Evolutionary conservation across 257 asterid genomes (phyloP).

Genomic region (Oldenlandia corymbosa): DNA sequence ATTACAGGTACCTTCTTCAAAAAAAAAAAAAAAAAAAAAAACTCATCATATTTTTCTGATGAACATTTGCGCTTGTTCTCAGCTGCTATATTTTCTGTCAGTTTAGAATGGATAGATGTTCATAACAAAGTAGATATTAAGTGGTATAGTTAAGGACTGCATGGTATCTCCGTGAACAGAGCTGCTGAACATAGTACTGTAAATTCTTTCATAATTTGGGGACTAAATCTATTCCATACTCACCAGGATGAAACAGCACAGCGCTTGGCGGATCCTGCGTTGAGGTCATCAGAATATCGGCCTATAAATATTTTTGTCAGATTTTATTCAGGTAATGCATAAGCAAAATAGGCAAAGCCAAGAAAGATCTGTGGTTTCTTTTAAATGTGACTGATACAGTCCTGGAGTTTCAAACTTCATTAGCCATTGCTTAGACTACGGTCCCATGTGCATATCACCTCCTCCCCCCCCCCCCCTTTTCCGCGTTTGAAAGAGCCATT

Average conservation of each 20-base stretch:
- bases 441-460: too few relatives aligned
- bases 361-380: background rate
- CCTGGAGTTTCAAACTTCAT: background rate
- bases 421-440: background rate
- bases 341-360: background rate
- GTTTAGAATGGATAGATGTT: background rate
- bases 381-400: background rate
- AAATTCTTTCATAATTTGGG: background rate
- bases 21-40: too few relatives aligned
- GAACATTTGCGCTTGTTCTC: too few relatives aligned
- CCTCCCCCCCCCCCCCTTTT: too few relatives aligned
- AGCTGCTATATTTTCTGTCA: background rate
- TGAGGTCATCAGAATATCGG: slow-evolving; percentile 62
- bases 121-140: background rate
- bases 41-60: too few relatives aligned
- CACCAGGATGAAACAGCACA: slow-evolving; percentile 89
- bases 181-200: background rate
- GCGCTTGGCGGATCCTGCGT: slow-evolving; percentile 72
- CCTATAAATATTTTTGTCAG: slow-evolving; percentile 82
- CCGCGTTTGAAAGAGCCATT: background rate
- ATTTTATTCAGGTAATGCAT: slow-evolving; percentile 68
- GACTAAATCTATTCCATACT: background rate
- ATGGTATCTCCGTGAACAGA: background rate
- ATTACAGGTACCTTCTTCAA: too few relatives aligned
- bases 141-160: background rate